Evolutionary conservation across 148 eudicot genomes (phyloP).

Genomic region (Persicaria maculosa): DNA sequence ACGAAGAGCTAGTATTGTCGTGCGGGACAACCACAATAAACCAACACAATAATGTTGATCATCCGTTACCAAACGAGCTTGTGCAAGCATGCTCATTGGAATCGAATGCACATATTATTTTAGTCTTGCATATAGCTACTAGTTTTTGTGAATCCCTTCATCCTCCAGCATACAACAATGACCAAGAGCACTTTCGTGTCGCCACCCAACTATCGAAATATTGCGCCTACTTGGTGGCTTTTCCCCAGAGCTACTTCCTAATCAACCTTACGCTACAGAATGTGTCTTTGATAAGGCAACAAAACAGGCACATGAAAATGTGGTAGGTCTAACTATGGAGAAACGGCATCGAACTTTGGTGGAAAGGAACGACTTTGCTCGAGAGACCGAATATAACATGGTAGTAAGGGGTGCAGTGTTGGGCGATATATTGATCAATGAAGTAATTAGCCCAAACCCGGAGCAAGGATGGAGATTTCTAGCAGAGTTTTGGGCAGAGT

Average conservation of each 20-base stretch:
- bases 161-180: not conserved
- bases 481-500: conserved; percentile 5
- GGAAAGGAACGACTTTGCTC: not conserved
- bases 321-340: not conserved
- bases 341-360: not conserved
- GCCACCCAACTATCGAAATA: conserved; percentile 5
- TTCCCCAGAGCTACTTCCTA: conserved; percentile 2
- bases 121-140: conserved; percentile 11
- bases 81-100: not conserved
- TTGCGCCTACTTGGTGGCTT: conserved; percentile 7
- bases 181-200: not conserved
- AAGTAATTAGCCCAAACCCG: not conserved
- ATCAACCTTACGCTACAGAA: not conserved
- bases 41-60: too few species aligned
- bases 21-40: not conserved
- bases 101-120: not conserved
- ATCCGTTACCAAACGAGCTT: too few species aligned
- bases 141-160: not conserved
- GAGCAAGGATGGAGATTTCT: conserved; percentile 6
- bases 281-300: not conserved
- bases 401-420: not conserved
- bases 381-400: not conserved
- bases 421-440: not conserved
- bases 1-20: not conserved
- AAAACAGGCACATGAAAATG: not conserved